phyloP scores from a whole-genome alignment of 2,329 filamentous ascomycete species.

The Phialophora macrospora region DNA sequence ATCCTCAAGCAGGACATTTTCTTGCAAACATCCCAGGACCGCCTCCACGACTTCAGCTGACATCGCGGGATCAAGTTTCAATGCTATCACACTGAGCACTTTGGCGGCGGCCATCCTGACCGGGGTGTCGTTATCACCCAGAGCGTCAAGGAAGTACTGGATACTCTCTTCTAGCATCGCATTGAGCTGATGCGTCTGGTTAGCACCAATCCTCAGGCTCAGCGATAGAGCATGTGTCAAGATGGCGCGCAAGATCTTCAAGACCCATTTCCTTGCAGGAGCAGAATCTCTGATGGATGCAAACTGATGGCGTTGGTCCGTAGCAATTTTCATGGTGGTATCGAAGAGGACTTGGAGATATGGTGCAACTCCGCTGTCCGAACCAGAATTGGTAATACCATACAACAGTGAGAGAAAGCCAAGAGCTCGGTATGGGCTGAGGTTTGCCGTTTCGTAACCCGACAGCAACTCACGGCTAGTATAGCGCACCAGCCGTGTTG shows the following conservation, averaged over 20 bases:
- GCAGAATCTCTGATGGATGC: slow-evolving; percentile 70
- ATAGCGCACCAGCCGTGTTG: slow-evolving; percentile 72
- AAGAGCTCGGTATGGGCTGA: slow-evolving; percentile 74
- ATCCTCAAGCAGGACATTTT: slow-evolving; percentile 64
- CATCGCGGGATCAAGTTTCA: slow-evolving; percentile 80
- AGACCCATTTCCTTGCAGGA: slow-evolving; percentile 76
- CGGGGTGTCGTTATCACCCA: slow-evolving; percentile 87
- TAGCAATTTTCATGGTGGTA: slow-evolving; percentile 64
- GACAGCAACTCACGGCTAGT: slow-evolving; percentile 66
- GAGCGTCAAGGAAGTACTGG: slow-evolving; percentile 74
- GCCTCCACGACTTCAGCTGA: slow-evolving; percentile 85
- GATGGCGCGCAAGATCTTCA: slow-evolving; percentile 82
- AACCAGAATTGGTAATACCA: slow-evolving; percentile 71
- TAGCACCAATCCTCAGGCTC: slow-evolving; percentile 48
- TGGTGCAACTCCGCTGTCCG: slow-evolving; percentile 73
- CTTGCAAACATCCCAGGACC: slow-evolving; percentile 70
- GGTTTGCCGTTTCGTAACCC: slow-evolving; percentile 44
- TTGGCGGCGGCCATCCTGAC: slow-evolving; percentile 92
- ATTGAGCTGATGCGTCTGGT: slow-evolving; percentile 39
- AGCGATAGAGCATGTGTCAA: slow-evolving; percentile 67
- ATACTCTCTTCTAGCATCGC: slow-evolving; percentile 78
- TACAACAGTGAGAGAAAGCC: slow-evolving; percentile 80
- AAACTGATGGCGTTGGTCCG: slow-evolving; percentile 56
- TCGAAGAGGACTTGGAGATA: slow-evolving; percentile 70
- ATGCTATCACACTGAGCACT: slow-evolving; percentile 81